A percentile compares a stretch with the other conserved stretches of the same genome.
phyloP scores from a whole-genome alignment of 1,284 basidiomycete genomes.

The Microbotryomycetes sp. region DNA sequence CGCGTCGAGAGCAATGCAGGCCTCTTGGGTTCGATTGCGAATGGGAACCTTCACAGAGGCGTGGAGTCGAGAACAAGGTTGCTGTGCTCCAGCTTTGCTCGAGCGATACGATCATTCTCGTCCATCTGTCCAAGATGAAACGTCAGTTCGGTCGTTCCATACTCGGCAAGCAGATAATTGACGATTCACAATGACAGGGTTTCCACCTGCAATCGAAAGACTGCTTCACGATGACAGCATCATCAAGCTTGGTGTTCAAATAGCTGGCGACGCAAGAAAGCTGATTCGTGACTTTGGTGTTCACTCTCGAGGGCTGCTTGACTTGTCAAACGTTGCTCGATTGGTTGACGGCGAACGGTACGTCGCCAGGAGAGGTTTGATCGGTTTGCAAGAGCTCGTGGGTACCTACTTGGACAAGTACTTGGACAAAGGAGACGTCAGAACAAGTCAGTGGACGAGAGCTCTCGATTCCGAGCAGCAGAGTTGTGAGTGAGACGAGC shows the following conservation, averaged over 20 bases:
- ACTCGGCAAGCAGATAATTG: not conserved
- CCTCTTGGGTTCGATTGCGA: slow-evolving; percentile 27
- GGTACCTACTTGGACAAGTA: slow-evolving; percentile 38
- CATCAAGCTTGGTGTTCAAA: slow-evolving; percentile 44
- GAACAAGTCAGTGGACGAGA: slow-evolving; percentile 41
- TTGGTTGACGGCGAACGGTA: slow-evolving; percentile 39
- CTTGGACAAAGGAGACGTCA: slow-evolving; percentile 39
- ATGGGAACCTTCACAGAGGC: slow-evolving; percentile 22
- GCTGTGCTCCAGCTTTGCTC: slow-evolving; percentile 45
- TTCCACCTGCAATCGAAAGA: slow-evolving; percentile 37
- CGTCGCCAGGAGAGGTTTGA: slow-evolving; percentile 28
- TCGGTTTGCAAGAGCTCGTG: slow-evolving; percentile 41
- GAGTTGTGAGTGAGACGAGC: slow-evolving; percentile 39
- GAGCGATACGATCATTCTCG: slow-evolving; percentile 40
- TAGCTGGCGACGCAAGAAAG: slow-evolving; percentile 42
- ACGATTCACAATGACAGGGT: slow-evolving; percentile 9
- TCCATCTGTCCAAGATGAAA: slow-evolving; percentile 40
- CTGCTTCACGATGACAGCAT: slow-evolving; percentile 38
- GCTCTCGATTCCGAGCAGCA: slow-evolving; percentile 37
- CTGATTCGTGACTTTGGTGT: slow-evolving; percentile 40
- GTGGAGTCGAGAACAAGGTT: slow-evolving; percentile 37
- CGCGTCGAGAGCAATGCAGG: not conserved
- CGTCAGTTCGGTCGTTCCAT: slow-evolving; percentile 28
- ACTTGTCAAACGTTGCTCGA: slow-evolving; percentile 41
- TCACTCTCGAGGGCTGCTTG: slow-evolving; percentile 37